Base-by-base conservation (phyloP, 305 asterid species). In the Fraxinus baroniana region DNA sequence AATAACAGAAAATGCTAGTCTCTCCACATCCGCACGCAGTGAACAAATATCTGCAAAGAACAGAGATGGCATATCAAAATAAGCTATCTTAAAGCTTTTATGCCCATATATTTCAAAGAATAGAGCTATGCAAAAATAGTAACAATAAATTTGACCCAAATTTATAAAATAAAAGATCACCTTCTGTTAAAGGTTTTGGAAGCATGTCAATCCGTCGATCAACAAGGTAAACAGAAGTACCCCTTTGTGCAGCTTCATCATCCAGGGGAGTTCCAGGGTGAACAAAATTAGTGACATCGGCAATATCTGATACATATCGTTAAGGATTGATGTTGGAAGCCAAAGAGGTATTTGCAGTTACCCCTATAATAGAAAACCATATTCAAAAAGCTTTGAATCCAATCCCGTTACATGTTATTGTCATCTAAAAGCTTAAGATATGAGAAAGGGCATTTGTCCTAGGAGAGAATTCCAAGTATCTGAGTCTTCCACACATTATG, bases 131-230 rank as follows among this genome's bases (percentile, higher is more conserved):
- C 66, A 78, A 70, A 68, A 86, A 49, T 60, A 79, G 79, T 68
- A 80, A 82, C 28, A 33, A 72, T 33, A 35, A 72, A 72, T 32
- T 17, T 72, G 46, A 33, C 76, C n/a, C 4, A 33, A 13, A 12
- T 17, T 33, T 32, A 28, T 72, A 17, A 71, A 78, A 79, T 74
- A 46, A 22, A 79, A 83, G 33, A 66, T 77, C 81, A 97, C 99
- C 99, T 97, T 97, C 99, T 28, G 99, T 97, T 62, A 97, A 90
- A 82, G 99, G 99, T 87, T 97, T 95, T 1, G 99, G 99, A 80
- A 97, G 98, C 99, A 97, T 97, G 91, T 97, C 99, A 80, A 97
- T 97, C 80, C 99, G 97, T 81, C 93, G 92, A 91, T 95, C 99
- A 76, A 97, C 99, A 81, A 97, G 98, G 92, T 94, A 97, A 78